These are phyloP conservation scores for Alternaria novae-zelandiae DNA, from an alignment of 2,329 filamentous ascomycete species.

Conservation along the genomic window DNA sequence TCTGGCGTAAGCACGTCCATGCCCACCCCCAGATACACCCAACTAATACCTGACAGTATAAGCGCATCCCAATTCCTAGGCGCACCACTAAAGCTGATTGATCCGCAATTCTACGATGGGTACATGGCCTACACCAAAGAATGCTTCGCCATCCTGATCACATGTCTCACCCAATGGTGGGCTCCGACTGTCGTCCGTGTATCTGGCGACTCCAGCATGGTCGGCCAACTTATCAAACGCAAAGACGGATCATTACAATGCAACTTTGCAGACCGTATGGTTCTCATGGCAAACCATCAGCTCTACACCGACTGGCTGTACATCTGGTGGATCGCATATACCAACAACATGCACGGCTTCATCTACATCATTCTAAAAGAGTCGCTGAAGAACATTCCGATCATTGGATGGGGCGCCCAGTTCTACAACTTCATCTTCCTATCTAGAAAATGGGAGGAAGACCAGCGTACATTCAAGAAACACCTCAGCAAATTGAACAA, in stretches of 20 bases:
- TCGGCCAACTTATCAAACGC: constrained; percentile 73
- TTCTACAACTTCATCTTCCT: constrained; percentile 92
- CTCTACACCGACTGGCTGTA: constrained; percentile 94
- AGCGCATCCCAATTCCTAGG: constrained; percentile 77
- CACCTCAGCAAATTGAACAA: constrained; percentile 74
- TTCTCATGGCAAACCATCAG: constrained; percentile 87
- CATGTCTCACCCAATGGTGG: constrained; percentile 85
- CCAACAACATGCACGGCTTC: constrained; percentile 80
- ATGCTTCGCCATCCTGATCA: constrained; percentile 78
- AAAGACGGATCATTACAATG: constrained; percentile 77
- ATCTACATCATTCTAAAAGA: constrained; percentile 92
- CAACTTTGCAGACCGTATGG: constrained; percentile 78
- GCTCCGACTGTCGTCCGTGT: constrained; percentile 82
- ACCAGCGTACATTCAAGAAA: constrained; percentile 76
- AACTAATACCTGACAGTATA: constrained; percentile 48
- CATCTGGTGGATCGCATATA: constrained; percentile 93
- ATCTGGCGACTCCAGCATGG: constrained; percentile 81
- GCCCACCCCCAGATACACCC: neutral
- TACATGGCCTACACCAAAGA: constrained; percentile 90
- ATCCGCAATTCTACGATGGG: constrained; percentile 78
- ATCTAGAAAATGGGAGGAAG: constrained; percentile 85
- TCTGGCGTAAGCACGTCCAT: constrained; percentile 48
- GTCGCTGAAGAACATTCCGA: constrained; percentile 79
- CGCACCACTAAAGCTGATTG: constrained; percentile 75
- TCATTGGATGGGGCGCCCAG: constrained; percentile 81